Evolutionary conservation across 768 basidiomycete genomes (phyloP).

Genomic region (Boletus edulis): DNA sequence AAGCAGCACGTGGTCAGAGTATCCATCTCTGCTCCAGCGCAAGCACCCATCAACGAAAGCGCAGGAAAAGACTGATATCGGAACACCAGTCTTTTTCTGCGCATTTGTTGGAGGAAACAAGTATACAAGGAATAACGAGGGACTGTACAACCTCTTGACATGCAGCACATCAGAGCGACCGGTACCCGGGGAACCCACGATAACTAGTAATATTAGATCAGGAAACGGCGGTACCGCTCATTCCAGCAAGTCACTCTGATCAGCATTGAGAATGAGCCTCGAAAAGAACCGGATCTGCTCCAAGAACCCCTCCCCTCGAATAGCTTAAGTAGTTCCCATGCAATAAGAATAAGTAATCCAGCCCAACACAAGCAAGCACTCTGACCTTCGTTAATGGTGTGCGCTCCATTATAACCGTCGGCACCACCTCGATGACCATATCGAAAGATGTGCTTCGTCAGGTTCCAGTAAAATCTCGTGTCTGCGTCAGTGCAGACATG

Average conservation of each 20-base stretch:
- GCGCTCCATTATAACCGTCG: slow-evolving; percentile 36
- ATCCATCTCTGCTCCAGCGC: no score
- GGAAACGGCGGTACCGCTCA: neutral
- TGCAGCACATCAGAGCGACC: no score
- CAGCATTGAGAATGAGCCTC: slow-evolving; percentile 32
- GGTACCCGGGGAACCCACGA: no score
- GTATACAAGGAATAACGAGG: no score
- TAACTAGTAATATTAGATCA: neutral
- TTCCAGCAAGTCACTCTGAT: slow-evolving; percentile 25
- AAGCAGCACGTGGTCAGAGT: no score
- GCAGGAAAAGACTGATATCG: no score
- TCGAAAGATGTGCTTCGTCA: slow-evolving; percentile 47
- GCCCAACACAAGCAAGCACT: neutral
- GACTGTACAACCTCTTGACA: no score
- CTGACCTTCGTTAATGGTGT: slow-evolving; percentile 31
- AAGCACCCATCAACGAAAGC: no score
- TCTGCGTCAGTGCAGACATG: slow-evolving; percentile 29
- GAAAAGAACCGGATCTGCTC: slow-evolving; percentile 33
- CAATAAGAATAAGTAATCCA: slow-evolving; percentile 15
- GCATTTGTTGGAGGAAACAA: no score
- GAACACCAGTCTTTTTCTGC: no score
- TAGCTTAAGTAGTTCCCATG: slow-evolving; percentile 16
- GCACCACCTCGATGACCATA: slow-evolving; percentile 34
- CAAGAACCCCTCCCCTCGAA: slow-evolving; percentile 31
- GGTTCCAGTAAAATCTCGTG: slow-evolving; percentile 44